Evolutionary conservation across 352 stramenopile species (phyloP).

Genomic region (Thalassiosira livingstoniorum): DNA sequence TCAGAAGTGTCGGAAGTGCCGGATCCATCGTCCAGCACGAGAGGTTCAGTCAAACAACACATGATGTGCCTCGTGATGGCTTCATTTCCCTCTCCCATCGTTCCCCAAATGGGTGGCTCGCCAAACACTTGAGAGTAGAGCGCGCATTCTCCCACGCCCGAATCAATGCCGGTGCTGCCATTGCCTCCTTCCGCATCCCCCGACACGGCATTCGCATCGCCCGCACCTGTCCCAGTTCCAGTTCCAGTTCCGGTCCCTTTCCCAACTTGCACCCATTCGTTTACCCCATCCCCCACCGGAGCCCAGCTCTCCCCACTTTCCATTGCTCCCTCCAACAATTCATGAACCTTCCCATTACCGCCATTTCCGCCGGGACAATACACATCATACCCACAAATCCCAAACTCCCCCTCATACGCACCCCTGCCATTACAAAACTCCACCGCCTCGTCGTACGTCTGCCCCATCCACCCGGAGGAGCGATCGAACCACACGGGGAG

Average conservation of each 20-base stretch:
- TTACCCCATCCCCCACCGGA: slow-evolving; percentile 29
- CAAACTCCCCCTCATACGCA: slow-evolving; percentile 29
- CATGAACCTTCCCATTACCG: neutral
- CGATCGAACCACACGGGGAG: slow-evolving; percentile 43
- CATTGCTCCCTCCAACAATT: slow-evolving; percentile 25
- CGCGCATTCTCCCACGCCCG: slow-evolving; percentile 5
- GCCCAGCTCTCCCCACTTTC: slow-evolving; percentile 43
- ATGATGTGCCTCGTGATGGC: slow-evolving; percentile 42
- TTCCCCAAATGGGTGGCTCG: slow-evolving; percentile 16
- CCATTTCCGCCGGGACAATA: slow-evolving; percentile 45
- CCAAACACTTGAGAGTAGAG: slow-evolving; percentile 28
- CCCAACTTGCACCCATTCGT: slow-evolving; percentile 50
- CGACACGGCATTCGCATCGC: too few species aligned
- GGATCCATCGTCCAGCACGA: neutral
- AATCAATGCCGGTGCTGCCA: too few species aligned
- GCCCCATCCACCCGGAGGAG: slow-evolving; percentile 41
- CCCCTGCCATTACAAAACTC: slow-evolving; percentile 40
- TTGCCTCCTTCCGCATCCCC: too few species aligned
- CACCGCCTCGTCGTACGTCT: slow-evolving; percentile 40
- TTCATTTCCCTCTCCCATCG: neutral
- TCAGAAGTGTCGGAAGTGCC: neutral
- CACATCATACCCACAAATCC: slow-evolving; percentile 53
- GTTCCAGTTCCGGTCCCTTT: too few species aligned
- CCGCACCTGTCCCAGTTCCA: too few species aligned
- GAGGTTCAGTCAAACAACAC: slow-evolving; percentile 40